Base-by-base conservation (phyloP, 495 filamentous ascomycete genomes). In the Aspergillus bridgeri region DNA sequence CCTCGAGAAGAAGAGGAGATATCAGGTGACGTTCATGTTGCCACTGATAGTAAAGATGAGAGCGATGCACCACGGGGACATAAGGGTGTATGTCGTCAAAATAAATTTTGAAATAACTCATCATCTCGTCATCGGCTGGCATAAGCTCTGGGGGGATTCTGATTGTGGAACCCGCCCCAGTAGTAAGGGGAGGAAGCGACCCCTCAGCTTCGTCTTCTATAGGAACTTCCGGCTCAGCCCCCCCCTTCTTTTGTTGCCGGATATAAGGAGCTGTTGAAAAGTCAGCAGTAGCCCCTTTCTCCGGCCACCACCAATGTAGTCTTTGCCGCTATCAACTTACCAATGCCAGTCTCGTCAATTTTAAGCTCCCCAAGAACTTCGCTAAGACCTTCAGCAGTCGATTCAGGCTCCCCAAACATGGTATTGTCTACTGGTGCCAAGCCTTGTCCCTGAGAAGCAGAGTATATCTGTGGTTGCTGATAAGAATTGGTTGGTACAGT, bases 71-170 rank as follows among this genome's bases (percentile, higher is more conserved):
- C 1, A 99, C 90, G 0, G 94, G 94, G n/a, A 96, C 86, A 65
- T 97, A 99, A 7, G 95, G 93, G 62, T 99, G 94, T 33, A 97
- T 90, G 61, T 96, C 85, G 52, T 80, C 77, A 65, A 99, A 99
- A 64, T 91, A 99, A 44, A 96, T 88, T 42, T 94, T 86, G 71
- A 99, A 96, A 68, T 92, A 95, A 29, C 89, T 79, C 72, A 91
- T 75, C 21, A 89, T 87, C 53, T 89, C 90, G 48, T 89, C 86
- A 27, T 96, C 91, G 11, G 87, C 81, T 6, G 94, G 94, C 92
- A 98, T 96, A 61, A 98, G 81, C 61, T 94, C 92, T 11, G 90
- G 89, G 5, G 93, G 94, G 61, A 99, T 98, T 54, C 90, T 85
- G 50, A 98, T 85, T 51, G 85, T 89, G 11, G 83, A 76, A 38